phyloP scores from a whole-genome alignment of 352 stramenopile species.

The Globisporangium middletonii region DNA sequence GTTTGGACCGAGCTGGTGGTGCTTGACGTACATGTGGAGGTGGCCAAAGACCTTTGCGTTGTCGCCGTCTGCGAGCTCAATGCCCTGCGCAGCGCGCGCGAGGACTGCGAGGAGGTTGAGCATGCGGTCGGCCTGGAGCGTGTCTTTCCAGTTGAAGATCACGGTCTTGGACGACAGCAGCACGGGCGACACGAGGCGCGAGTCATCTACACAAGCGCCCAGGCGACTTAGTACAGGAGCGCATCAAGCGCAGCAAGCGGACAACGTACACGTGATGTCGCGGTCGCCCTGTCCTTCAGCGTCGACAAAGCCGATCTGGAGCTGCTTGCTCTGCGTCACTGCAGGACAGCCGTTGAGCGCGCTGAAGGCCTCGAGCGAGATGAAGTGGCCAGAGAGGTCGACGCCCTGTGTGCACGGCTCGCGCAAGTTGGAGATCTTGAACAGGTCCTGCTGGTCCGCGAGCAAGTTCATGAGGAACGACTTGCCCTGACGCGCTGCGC shows the following conservation, averaged over 20 bases:
- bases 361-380: slow-evolving; percentile 66
- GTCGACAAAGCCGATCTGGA: slow-evolving; percentile 83
- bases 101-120: slow-evolving; percentile 80
- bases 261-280: slow-evolving; percentile 69
- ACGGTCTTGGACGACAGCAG: slow-evolving; percentile 82
- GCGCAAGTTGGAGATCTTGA: slow-evolving; percentile 84
- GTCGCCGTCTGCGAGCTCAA: slow-evolving; percentile 71
- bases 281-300: slow-evolving; percentile 80
- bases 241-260: background rate
- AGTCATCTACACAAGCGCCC: slow-evolving; percentile 45
- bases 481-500: slow-evolving; percentile 77
- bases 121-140: slow-evolving; percentile 79
- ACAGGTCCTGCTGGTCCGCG: slow-evolving; percentile 79
- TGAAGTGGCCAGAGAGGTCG: slow-evolving; percentile 73
- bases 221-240: background rate
- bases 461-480: slow-evolving; percentile 87
- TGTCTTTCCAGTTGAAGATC: slow-evolving; percentile 90
- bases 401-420: slow-evolving; percentile 85
- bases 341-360: slow-evolving; percentile 54
- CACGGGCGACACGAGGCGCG: slow-evolving; percentile 74
- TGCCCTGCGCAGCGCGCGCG: slow-evolving; percentile 69
- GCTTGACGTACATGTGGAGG: slow-evolving; percentile 68
- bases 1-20: too few species aligned
- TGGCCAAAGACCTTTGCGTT: slow-evolving; percentile 83
- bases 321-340: slow-evolving; percentile 27